These are phyloP conservation scores for Glycyrrhiza uralensis DNA, from an alignment of 306 rosid species.

Conservation along the genomic window DNA sequence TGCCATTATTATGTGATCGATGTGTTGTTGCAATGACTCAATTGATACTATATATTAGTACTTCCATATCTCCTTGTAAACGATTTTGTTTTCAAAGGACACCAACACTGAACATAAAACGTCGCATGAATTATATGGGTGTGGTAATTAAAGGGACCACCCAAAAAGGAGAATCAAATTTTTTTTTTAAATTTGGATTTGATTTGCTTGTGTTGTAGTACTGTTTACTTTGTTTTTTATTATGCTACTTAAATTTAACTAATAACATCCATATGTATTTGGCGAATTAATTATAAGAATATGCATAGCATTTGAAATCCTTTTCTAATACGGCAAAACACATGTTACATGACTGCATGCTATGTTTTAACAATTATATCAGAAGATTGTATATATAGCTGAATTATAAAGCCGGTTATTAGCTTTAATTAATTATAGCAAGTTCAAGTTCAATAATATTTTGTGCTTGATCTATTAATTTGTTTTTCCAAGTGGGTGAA, in stretches of 20 bases:
- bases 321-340: too few relatives aligned
- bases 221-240: background rate
- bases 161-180: background rate
- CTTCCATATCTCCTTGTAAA: background rate
- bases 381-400: too few relatives aligned
- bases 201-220: background rate
- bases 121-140: background rate
- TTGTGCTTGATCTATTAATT: background rate
- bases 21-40: slow-evolving; percentile 11
- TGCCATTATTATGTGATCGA: background rate
- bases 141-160: background rate
- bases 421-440: too few relatives aligned
- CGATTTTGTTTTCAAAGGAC: background rate
- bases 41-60: background rate
- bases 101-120: background rate
- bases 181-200: too few relatives aligned
- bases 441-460: background rate
- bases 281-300: too few relatives aligned
- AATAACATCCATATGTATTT: too few relatives aligned
- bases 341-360: background rate
- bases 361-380: too few relatives aligned
- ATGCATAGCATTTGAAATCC: too few relatives aligned
- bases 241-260: too few relatives aligned
- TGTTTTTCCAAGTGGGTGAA: background rate
- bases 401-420: too few relatives aligned